phyloP scores from a whole-genome alignment of 139 green algal genomes.

The Coelastrella sp. region DNA sequence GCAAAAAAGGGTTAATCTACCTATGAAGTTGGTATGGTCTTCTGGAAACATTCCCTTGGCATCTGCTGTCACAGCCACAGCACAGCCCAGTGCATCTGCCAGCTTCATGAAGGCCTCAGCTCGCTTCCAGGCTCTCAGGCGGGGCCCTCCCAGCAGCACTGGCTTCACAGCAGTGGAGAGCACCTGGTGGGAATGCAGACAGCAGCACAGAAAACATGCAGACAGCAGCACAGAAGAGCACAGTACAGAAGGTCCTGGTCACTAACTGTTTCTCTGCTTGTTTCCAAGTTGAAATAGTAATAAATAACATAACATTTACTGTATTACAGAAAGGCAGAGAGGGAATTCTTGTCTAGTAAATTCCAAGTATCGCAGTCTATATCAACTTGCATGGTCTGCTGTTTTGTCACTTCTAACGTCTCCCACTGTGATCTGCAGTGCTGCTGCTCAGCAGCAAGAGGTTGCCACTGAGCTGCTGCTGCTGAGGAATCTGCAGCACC shows the following conservation, averaged over 20 bases:
- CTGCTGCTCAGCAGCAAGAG: too few species aligned
- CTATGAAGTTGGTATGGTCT: slow-evolving; percentile 72
- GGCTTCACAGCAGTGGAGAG: slow-evolving; percentile 55
- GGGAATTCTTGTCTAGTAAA: too few species aligned
- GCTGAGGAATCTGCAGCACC: too few species aligned
- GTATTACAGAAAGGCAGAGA: too few species aligned
- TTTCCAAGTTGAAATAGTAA: too few species aligned
- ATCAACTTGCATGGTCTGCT: too few species aligned
- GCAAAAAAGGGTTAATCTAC: too few species aligned
- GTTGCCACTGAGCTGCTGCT: too few species aligned
- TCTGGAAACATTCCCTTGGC: slow-evolving; percentile 86
- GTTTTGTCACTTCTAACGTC: too few species aligned
- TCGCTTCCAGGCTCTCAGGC: slow-evolving; percentile 25
- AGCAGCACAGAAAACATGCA: too few species aligned
- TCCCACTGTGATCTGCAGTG: too few species aligned
- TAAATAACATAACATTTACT: not conserved
- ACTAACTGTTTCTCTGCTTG: not conserved
- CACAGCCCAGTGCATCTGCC: slow-evolving; percentile 51
- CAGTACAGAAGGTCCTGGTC: not conserved
- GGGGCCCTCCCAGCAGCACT: slow-evolving; percentile 67
- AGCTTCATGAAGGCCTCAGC: slow-evolving; percentile 46
- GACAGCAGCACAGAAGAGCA: not conserved
- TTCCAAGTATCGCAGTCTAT: too few species aligned
- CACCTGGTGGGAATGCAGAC: not conserved
- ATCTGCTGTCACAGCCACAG: slow-evolving; percentile 73